These are phyloP conservation scores for Sisymbrium irio DNA, from an alignment of 345 rosid species.

Conservation along the genomic window DNA sequence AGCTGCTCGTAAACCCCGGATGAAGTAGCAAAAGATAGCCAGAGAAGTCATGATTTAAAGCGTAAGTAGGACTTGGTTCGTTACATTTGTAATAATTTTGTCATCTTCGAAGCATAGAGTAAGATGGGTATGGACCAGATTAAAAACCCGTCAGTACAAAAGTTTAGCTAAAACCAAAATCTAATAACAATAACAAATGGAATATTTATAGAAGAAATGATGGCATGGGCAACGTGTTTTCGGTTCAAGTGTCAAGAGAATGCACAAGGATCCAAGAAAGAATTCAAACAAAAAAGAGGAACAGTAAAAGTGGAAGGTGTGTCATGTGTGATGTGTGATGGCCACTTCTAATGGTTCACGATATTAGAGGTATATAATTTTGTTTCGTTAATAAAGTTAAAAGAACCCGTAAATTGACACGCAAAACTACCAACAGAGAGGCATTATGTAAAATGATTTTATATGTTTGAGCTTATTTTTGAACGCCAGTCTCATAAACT, in stretches of 20 bases:
- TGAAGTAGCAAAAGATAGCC: neutral
- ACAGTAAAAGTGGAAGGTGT: conserved; percentile 25
- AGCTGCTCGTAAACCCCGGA: neutral
- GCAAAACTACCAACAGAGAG: neutral
- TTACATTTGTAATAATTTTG: neutral
- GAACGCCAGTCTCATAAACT: neutral
- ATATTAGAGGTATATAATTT: neutral
- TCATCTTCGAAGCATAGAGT: neutral
- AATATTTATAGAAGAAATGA: conserved; percentile 19
- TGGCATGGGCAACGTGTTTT: conserved; percentile 19
- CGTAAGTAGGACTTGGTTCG: neutral
- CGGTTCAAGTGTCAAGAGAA: conserved; percentile 17
- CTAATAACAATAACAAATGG: neutral
- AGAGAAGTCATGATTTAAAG: neutral
- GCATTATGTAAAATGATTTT: neutral
- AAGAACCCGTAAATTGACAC: neutral
- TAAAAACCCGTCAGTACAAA: neutral
- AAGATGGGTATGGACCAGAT: neutral
- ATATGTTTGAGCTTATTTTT: neutral
- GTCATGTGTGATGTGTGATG: conserved; percentile 15
- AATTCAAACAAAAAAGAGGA: neutral
- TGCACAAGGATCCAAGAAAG: conserved; percentile 25
- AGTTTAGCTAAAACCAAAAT: neutral
- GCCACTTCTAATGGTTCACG: conserved; percentile 5
- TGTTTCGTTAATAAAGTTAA: neutral